These are phyloP conservation scores for Didymella keratinophila DNA, from an alignment of 2,329 filamentous ascomycete genomes.

Conservation along the genomic window DNA sequence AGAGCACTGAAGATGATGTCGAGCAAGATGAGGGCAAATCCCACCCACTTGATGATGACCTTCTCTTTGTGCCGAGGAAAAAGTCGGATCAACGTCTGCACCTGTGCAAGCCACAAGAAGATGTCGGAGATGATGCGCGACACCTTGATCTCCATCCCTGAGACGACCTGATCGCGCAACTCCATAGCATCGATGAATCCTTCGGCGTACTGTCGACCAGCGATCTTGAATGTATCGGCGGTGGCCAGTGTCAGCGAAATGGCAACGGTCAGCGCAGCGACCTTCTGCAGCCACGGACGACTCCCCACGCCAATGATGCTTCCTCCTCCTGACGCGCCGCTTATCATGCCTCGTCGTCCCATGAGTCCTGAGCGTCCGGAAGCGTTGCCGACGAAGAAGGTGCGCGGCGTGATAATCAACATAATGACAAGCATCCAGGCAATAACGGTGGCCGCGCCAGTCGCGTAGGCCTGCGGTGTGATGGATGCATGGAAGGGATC, in stretches of 20 bases:
- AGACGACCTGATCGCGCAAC: slow-evolving; percentile 80
- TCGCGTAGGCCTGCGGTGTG: slow-evolving; percentile 90
- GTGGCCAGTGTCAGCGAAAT: slow-evolving; percentile 94
- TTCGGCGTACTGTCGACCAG: slow-evolving; percentile 78
- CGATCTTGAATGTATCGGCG: slow-evolving; percentile 86
- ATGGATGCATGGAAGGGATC: slow-evolving; percentile 95
- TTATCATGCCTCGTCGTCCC: slow-evolving; percentile 83
- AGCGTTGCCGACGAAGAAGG: slow-evolving; percentile 82
- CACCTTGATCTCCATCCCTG: slow-evolving; percentile 84
- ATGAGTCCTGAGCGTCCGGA: slow-evolving; percentile 74
- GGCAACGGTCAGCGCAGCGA: slow-evolving; percentile 68
- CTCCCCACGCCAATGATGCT: slow-evolving; percentile 86
- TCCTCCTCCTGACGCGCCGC: slow-evolving; percentile 68
- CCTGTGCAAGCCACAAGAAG: slow-evolving; percentile 96
- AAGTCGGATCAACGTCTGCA: slow-evolving; percentile 92
- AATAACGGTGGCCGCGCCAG: slow-evolving; percentile 88
- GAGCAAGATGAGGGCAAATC: slow-evolving; percentile 89
- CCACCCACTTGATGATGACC: slow-evolving; percentile 98
- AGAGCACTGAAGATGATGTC: slow-evolving; percentile 91
- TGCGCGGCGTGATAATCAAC: slow-evolving; percentile 92
- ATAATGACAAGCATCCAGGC: slow-evolving; percentile 93
- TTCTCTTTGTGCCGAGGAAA: slow-evolving; percentile 98
- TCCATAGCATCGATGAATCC: slow-evolving; percentile 81
- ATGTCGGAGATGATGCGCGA: slow-evolving; percentile 94
- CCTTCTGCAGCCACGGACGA: slow-evolving; percentile 87